These are phyloP conservation scores for Platismatia glauca DNA, from an alignment of 495 filamentous ascomycete genomes.

Conservation along the genomic window DNA sequence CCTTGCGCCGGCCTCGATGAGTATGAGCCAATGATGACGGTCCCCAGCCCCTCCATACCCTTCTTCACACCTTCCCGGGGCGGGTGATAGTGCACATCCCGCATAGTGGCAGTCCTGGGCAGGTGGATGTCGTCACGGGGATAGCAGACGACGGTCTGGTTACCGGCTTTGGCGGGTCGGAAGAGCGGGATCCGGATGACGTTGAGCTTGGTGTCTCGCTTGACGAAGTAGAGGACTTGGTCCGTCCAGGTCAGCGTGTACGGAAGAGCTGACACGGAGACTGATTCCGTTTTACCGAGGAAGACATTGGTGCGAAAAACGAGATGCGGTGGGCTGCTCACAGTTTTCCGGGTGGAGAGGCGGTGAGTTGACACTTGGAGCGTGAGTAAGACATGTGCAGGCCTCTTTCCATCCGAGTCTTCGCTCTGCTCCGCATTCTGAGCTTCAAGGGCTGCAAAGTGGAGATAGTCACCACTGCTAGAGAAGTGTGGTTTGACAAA, in stretches of 20 bases:
- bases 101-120: neutral
- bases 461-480: neutral
- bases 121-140: conserved; percentile 1
- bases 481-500: conserved; percentile 10
- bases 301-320: conserved; percentile 8
- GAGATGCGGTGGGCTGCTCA: conserved; percentile 11
- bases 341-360: conserved; percentile 11
- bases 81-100: conserved; percentile 2
- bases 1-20: conserved; percentile 5
- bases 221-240: conserved; percentile 2
- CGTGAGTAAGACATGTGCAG: conserved; percentile 4
- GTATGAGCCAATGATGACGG: conserved; percentile 11
- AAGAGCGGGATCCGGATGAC: conserved; percentile 6
- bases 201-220: conserved; percentile 7
- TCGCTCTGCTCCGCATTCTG: neutral
- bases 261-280: conserved; percentile 11
- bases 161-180: conserved; percentile 1
- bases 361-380: conserved; percentile 13
- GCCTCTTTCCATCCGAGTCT: neutral
- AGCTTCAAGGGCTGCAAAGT: conserved; percentile 10
- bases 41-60: conserved; percentile 1
- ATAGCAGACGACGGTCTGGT: conserved; percentile 1
- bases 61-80: neutral
- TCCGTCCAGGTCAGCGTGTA: conserved; percentile 16
- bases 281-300: conserved; percentile 6